Percentiles rank a stretch among this genome's conserved stretches.
These are phyloP conservation scores for Ceratobasidium sp. DNA, from an alignment of 1,284 basidiomycete species.

Conservation along the genomic window DNA sequence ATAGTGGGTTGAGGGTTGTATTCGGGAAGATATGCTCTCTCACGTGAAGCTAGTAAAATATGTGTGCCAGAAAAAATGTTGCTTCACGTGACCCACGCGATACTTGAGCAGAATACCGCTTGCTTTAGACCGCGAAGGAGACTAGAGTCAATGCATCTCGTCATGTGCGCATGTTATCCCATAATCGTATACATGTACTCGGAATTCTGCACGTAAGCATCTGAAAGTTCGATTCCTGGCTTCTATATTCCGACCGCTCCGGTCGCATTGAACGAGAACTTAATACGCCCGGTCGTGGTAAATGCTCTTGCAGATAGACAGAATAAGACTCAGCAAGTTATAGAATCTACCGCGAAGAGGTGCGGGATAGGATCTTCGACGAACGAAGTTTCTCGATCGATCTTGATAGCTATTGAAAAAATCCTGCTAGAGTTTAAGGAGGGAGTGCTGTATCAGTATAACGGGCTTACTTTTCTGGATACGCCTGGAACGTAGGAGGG, in stretches of 20 bases:
- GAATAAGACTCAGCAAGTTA: constrained; percentile 40
- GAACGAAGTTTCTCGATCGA: constrained; percentile 66
- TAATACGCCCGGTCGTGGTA: constrained; percentile 63
- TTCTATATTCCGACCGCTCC: neutral
- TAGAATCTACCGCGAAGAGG: constrained; percentile 29
- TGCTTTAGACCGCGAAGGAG: no score
- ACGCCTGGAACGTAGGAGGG: constrained; percentile 48
- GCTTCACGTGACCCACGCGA: no score
- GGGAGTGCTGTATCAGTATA: constrained; percentile 79
- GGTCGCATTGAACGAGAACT: constrained; percentile 58
- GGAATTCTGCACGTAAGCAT: constrained; percentile 65
- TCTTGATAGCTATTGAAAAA: constrained; percentile 82
- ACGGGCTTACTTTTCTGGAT: constrained; percentile 68
- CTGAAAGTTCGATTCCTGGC: constrained; percentile 58
- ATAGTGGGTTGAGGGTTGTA: no score
- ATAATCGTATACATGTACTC: constrained; percentile 68
- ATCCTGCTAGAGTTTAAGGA: constrained; percentile 75
- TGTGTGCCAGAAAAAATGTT: no score
- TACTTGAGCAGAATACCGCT: no score
- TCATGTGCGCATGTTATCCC: constrained; percentile 65
- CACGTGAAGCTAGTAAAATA: no score
- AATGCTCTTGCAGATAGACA: constrained; percentile 65
- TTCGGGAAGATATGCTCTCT: no score
- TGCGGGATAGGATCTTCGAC: constrained; percentile 51
- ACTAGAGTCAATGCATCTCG: constrained; percentile 43